A percentile compares a stretch with the other conserved stretches of the same genome.
Conservation (phyloP, 2,329 filamentous ascomycete genomes). For the Lachnellula arida region DNA sequence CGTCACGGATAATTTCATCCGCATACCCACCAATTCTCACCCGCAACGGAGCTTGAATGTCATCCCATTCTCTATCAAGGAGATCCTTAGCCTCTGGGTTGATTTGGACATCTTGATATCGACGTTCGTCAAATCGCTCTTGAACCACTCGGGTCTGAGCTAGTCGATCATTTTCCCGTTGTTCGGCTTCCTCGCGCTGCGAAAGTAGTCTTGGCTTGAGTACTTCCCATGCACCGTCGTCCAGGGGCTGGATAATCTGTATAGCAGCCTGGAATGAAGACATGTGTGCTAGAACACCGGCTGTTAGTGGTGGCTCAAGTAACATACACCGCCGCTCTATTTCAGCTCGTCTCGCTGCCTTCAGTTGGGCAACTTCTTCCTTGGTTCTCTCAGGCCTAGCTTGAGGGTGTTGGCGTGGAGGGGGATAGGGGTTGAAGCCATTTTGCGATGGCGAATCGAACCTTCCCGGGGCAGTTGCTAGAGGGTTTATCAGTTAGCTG, state of each 20-base stretch:
- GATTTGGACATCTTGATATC: conserved; percentile 30
- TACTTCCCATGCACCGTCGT: conserved; percentile 64
- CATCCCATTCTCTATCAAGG: conserved; percentile 66
- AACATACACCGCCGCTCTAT: conserved; percentile 66
- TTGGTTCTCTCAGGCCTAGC: conserved; percentile 49
- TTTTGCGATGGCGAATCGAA: conserved; percentile 30
- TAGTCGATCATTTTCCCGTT: conserved; percentile 42
- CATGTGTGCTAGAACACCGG: conserved; percentile 62
- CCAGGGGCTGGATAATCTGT: conserved; percentile 63
- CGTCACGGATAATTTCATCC: conserved; percentile 62
- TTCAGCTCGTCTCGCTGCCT: conserved; percentile 59
- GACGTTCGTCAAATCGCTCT: conserved; percentile 34
- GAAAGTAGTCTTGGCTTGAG: conserved; percentile 62
- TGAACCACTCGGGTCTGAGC: conserved; percentile 33
- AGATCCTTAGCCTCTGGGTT: conserved; percentile 51
- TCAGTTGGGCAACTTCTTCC: conserved; percentile 59
- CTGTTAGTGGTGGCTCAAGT: conserved; percentile 60
- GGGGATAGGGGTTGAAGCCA: conserved; percentile 23
- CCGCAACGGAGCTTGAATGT: conserved; percentile 62
- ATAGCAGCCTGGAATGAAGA: conserved; percentile 70
- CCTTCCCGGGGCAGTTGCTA: conserved; percentile 21
- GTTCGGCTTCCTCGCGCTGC: conserved; percentile 62
- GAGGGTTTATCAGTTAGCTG: background rate
- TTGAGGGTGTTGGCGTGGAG: conserved; percentile 21
- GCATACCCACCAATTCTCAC: conserved; percentile 61